Conservation (phyloP, 352 stramenopile genomes). For the Pythium coloratum region DNA sequence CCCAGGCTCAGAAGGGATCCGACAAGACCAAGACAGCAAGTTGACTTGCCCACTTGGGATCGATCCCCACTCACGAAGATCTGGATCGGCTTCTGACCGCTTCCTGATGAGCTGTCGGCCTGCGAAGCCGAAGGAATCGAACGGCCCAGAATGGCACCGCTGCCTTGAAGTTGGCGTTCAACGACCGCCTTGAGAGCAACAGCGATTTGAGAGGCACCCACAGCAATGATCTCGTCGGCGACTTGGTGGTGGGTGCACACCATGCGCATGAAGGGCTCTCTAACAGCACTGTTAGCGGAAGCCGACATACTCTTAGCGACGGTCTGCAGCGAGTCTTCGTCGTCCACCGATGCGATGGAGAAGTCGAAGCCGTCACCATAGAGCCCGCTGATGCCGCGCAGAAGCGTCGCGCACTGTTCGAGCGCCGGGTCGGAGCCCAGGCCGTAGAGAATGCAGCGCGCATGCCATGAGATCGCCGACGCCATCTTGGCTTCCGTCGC, state of each 20-base stretch:
- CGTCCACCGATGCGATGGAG: slow-evolving; percentile 28
- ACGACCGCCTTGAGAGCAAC: slow-evolving; percentile 15
- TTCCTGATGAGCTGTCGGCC: not conserved
- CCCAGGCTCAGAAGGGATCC: slow-evolving; percentile 82
- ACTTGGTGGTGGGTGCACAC: slow-evolving; percentile 20
- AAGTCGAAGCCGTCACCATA: slow-evolving; percentile 51
- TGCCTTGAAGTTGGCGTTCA: slow-evolving; percentile 22
- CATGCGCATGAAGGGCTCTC: slow-evolving; percentile 28
- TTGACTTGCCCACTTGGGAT: slow-evolving; percentile 96
- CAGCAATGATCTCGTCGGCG: slow-evolving; percentile 16
- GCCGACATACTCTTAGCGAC: slow-evolving; percentile 20
- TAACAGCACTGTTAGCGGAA: not conserved
- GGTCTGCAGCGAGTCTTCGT: slow-evolving; percentile 17
- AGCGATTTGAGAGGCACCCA: slow-evolving; percentile 14
- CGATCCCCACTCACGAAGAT: slow-evolving; percentile 79
- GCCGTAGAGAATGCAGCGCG: slow-evolving; percentile 42
- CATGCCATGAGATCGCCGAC: slow-evolving; percentile 19
- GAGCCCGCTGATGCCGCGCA: slow-evolving; percentile 55
- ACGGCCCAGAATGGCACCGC: slow-evolving; percentile 13
- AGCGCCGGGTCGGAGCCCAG: slow-evolving; percentile 30
- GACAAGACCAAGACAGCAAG: slow-evolving; percentile 93
- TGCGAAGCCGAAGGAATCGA: slow-evolving; percentile 1
- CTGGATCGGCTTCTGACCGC: slow-evolving; percentile 30
- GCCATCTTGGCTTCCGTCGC: not conserved
- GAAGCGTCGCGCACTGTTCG: slow-evolving; percentile 32